These are phyloP conservation scores for Claviceps pusilla DNA, from an alignment of 2,329 filamentous ascomycete species.

Conservation along the genomic window DNA sequence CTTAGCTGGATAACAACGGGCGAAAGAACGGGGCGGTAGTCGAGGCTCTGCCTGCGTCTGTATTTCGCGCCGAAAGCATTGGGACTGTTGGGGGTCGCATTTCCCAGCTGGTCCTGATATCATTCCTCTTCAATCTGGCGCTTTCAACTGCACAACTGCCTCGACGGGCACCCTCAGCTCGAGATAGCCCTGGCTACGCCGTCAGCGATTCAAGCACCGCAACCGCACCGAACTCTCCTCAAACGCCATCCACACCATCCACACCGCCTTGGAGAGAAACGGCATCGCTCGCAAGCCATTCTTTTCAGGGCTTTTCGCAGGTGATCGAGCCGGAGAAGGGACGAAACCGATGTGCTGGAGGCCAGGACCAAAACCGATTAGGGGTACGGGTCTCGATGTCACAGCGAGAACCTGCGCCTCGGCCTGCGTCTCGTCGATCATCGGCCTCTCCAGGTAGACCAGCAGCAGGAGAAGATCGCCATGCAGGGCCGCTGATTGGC, in stretches of 20 bases:
- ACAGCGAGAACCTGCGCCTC: conserved; percentile 37
- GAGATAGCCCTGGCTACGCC: conserved; percentile 18
- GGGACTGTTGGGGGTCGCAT: conserved; percentile 22
- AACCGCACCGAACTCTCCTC: conserved; percentile 20
- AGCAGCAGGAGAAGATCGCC: conserved; percentile 14
- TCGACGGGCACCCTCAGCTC: conserved; percentile 18
- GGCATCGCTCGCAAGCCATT: conserved; percentile 10
- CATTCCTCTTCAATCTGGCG: conserved; percentile 19
- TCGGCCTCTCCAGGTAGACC: conserved; percentile 27
- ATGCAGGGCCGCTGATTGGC: conserved; percentile 8
- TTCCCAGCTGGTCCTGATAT: conserved; percentile 18
- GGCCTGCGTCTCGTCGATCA: conserved; percentile 36
- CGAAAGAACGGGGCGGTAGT: neutral
- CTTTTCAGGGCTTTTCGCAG: conserved; percentile 11
- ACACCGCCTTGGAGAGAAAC: conserved; percentile 18
- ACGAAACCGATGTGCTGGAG: conserved; percentile 42
- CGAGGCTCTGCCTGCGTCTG: conserved; percentile 1
- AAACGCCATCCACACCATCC: conserved; percentile 20
- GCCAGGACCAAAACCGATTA: conserved; percentile 33
- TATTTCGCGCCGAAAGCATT: conserved; percentile 2
- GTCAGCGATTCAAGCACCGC: conserved; percentile 18
- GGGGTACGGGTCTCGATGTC: conserved; percentile 39
- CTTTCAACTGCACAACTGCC: conserved; percentile 19
- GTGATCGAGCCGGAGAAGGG: conserved; percentile 9
- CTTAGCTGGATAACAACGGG: neutral